phyloP scores from a whole-genome alignment of 495 filamentous ascomycete genomes.

The Daldinia bambusicola region DNA sequence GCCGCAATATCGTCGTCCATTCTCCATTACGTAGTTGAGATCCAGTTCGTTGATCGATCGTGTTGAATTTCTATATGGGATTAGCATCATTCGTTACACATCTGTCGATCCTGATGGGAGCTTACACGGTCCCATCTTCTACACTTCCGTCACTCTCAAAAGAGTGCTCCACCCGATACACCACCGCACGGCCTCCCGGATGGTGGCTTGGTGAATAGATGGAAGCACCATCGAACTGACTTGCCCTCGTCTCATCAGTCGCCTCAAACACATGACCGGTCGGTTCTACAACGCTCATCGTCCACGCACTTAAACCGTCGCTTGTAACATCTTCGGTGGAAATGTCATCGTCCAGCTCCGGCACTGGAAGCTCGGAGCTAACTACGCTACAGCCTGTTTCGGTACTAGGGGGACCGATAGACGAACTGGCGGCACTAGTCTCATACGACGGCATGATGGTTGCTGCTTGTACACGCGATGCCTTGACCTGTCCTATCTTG shows the following conservation, averaged over 20 bases:
- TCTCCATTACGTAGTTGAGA: constrained; percentile 67
- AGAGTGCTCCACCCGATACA: constrained; percentile 42
- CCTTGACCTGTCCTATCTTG: constrained; percentile 19
- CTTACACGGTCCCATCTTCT: constrained; percentile 61
- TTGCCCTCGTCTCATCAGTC: constrained; percentile 38
- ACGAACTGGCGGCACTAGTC: constrained; percentile 41
- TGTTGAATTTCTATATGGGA: constrained; percentile 52
- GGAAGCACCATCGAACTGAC: constrained; percentile 41
- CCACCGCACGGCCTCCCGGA: constrained; percentile 43
- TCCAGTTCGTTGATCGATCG: constrained; percentile 67
- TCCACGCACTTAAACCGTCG: constrained; percentile 46
- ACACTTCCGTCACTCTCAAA: constrained; percentile 46
- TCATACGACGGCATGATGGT: constrained; percentile 44
- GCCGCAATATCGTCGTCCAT: constrained; percentile 74
- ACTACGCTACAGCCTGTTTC: constrained; percentile 27
- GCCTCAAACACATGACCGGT: constrained; percentile 33
- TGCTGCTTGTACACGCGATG: constrained; percentile 26
- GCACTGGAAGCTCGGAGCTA: constrained; percentile 43
- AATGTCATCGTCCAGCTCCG: constrained; percentile 46
- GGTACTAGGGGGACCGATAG: constrained; percentile 35
- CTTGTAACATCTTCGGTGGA: constrained; percentile 49
- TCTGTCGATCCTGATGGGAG: not conserved
- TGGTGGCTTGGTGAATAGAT: constrained; percentile 47
- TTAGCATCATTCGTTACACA: constrained; percentile 15
- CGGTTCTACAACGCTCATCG: constrained; percentile 36